These are phyloP conservation scores for Meripilus lineatus DNA, from an alignment of 1,284 basidiomycete genomes.

Conservation along the genomic window DNA sequence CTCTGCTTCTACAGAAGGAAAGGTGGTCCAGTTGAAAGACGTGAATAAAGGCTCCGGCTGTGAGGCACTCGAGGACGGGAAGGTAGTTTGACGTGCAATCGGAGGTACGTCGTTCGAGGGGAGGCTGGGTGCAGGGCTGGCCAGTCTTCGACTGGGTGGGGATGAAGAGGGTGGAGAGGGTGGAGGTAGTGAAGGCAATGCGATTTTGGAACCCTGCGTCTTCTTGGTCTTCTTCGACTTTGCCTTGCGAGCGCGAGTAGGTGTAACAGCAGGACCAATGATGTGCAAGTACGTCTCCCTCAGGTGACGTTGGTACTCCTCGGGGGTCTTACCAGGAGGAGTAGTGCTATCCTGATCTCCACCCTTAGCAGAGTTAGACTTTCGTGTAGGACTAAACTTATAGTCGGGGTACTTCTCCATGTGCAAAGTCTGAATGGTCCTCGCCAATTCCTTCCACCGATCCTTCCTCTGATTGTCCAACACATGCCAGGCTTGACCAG, in stretches of 20 bases:
- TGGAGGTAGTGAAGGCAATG: too few species aligned
- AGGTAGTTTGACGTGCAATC: too few species aligned
- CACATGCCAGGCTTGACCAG: constrained; percentile 50
- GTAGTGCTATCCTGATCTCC: constrained; percentile 11
- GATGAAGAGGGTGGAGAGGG: too few species aligned
- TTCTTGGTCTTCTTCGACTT: too few species aligned
- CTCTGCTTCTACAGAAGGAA: too few species aligned
- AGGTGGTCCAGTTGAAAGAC: too few species aligned
- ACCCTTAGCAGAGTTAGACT: constrained; percentile 14
- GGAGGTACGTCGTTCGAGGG: too few species aligned
- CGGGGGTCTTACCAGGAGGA: constrained; percentile 1
- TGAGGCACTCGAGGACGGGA: too few species aligned
- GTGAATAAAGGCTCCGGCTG: too few species aligned
- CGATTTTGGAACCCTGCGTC: too few species aligned
- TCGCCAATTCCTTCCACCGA: constrained; percentile 41
- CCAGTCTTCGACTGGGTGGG: too few species aligned
- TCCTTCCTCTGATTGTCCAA: constrained; percentile 37
- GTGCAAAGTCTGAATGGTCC: constrained; percentile 33
- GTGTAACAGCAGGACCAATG: constrained; percentile 13
- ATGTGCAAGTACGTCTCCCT: constrained; percentile 18
- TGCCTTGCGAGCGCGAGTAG: constrained; percentile 14
- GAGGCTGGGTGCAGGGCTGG: too few species aligned
- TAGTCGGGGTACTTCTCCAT: constrained; percentile 37
- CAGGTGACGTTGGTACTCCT: constrained; percentile 17
- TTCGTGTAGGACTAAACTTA: constrained; percentile 39